Conservation (phyloP, 192 early-diverging fungal genomes). For the Chytriomyces sp. region DNA sequence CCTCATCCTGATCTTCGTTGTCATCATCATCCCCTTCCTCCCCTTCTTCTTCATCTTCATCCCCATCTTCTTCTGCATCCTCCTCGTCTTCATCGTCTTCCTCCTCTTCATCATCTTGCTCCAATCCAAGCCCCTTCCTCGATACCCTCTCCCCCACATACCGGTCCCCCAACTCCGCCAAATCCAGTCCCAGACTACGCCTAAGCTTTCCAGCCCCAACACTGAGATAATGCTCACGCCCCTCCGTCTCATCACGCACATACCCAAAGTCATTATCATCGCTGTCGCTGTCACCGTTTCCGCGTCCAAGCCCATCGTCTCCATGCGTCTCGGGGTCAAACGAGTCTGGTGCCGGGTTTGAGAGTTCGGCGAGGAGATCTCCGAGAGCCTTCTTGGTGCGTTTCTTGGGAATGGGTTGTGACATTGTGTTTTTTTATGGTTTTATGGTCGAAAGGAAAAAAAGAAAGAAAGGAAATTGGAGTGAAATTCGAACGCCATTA, state of each 20-base stretch:
- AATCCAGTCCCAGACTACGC: constrained; percentile 21
- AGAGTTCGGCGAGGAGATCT: constrained; percentile 46
- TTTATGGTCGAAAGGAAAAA: background rate
- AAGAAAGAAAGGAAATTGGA: constrained; percentile 20
- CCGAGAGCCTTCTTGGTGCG: constrained; percentile 43
- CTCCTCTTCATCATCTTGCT: constrained; percentile 18
- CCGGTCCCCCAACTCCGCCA: constrained; percentile 38
- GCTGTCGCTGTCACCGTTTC: constrained; percentile 6
- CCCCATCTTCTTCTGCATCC: constrained; percentile 41
- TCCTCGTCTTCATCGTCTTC: constrained; percentile 30
- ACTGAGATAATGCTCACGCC: constrained; percentile 46
- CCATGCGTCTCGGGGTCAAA: constrained; percentile 47
- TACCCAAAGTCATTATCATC: constrained; percentile 31
- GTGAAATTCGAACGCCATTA: background rate
- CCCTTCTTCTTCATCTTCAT: constrained; percentile 23
- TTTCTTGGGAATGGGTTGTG: background rate
- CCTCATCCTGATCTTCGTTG: constrained; percentile 19
- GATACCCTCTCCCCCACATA: constrained; percentile 47
- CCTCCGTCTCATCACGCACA: constrained; percentile 7
- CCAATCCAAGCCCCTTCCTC: constrained; percentile 31
- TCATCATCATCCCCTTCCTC: constrained; percentile 41
- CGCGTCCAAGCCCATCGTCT: constrained; percentile 30
- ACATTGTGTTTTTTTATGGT: background rate
- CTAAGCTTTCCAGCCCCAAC: constrained; percentile 45
- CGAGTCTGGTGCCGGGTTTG: constrained; percentile 42